Base-by-base conservation (phyloP, 768 basidiomycete genomes). In the Boletus pseudopeckii region DNA sequence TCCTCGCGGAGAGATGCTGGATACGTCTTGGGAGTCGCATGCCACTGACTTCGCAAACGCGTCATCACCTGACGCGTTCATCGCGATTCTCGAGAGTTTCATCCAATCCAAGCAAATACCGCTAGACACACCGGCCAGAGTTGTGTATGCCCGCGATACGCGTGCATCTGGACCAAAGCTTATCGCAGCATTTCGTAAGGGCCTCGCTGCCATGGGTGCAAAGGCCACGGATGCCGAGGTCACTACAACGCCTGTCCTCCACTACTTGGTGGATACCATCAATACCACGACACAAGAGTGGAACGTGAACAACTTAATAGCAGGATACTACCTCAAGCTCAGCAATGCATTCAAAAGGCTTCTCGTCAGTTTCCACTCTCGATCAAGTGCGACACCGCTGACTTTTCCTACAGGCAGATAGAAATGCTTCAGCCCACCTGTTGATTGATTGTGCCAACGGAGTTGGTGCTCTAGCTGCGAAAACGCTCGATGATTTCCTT, bases 361-460 rank as follows among this genome's bases (percentile, higher is more conserved):
- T 43, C 77, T 97, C 45, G 96, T 96, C 66, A 60, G 92, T 77
- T 41, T 44, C 43, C 45, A 3, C 4, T 57, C 24, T 52, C 17
- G 39, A 42, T 44, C 15, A 45, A 52, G 26, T 40, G 14, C 41
- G 33, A 44, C 48, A 17, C 18, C 7, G 14, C 44, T 65, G 32
- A 65, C 47, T 28, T 50, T 40, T 43, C 37, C 40, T 26, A 33
- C 54, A 92, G 87, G 74, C 79, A 24, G 83, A 84, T 54, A 85
- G 85, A 53, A 69, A 71, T 75, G 39, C 72, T 75, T 48, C 79
- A 11, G 70, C 79, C 15, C 81, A 85, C 36, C 65, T 99, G 44
- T 69, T 89, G n/a, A 77, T 99, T 39, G 97, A 99, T 70, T 98
- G 97, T 68, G 97, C 97, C n/a, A 98, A 99, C 68, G 97, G 97